Evolutionary conservation across 2,329 filamentous ascomycete species (phyloP).

Genomic region (Hortaea werneckii): DNA sequence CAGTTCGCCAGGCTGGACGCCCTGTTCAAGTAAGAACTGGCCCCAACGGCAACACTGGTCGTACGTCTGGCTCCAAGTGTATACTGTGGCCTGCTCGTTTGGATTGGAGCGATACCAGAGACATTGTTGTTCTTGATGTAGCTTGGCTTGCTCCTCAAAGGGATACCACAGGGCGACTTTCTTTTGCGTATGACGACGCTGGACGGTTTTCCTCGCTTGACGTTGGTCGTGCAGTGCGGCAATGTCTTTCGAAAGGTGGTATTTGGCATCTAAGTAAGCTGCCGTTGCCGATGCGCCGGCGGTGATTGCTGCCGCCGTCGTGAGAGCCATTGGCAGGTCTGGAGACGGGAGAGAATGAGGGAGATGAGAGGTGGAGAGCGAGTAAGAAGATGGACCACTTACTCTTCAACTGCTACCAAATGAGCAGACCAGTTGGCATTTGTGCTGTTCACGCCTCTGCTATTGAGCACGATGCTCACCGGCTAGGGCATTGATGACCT

Average conservation of each 20-base stretch:
- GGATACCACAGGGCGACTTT: conserved; percentile 54
- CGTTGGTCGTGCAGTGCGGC: conserved; percentile 34
- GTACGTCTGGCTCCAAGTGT: conserved; percentile 49
- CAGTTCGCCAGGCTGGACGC: conserved; percentile 24
- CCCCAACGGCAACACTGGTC: conserved; percentile 49
- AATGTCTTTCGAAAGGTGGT: conserved; percentile 54
- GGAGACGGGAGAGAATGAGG: not conserved
- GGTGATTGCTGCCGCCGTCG: not conserved
- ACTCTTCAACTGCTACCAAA: too few species aligned
- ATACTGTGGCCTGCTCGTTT: conserved; percentile 20
- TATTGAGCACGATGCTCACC: too few species aligned
- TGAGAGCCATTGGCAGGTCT: not conserved
- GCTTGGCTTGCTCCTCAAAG: conserved; percentile 35
- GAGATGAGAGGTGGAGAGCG: not conserved
- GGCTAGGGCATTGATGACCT: too few species aligned
- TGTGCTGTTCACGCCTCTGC: too few species aligned
- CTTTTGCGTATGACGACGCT: conserved; percentile 34
- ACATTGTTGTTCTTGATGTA: conserved; percentile 35
- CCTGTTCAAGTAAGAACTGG: conserved; percentile 45
- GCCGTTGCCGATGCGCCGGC: conserved; percentile 7
- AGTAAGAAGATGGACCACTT: too few species aligned
- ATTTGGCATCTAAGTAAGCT: conserved; percentile 59
- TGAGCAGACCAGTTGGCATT: too few species aligned
- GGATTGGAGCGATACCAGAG: conserved; percentile 56
- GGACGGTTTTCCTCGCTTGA: conserved; percentile 25